These are phyloP conservation scores for Globisporangium spinosum DNA, from an alignment of 352 stramenopile species.

Conservation along the genomic window DNA sequence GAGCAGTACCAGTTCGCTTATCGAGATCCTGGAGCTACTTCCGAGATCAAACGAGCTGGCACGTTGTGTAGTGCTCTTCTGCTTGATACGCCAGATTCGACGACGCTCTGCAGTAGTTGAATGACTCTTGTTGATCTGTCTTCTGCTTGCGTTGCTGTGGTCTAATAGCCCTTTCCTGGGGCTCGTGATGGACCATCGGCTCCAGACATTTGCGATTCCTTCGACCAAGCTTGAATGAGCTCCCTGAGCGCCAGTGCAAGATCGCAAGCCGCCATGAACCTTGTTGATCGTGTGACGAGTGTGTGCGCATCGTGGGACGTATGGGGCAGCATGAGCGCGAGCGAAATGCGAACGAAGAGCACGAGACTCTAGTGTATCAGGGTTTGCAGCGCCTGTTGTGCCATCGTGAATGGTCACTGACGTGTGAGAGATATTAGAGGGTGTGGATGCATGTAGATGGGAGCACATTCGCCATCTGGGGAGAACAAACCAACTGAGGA, in stretches of 20 bases:
- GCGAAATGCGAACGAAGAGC: neutral
- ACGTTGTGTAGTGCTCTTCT: neutral
- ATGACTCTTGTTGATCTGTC: neutral
- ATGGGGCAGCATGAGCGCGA: neutral
- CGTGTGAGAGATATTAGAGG: neutral
- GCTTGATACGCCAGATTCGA: neutral
- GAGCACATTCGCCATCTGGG: neutral
- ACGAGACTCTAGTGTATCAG: neutral
- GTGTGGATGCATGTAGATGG: neutral
- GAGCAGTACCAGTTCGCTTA: neutral
- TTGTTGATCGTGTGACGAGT: neutral
- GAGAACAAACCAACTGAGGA: neutral
- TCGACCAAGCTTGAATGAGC: neutral
- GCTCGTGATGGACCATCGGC: no score
- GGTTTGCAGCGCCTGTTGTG: neutral
- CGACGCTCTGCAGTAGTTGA: neutral
- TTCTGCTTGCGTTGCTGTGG: neutral
- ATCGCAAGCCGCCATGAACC: neutral
- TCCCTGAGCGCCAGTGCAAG: neutral
- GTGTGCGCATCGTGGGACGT: neutral
- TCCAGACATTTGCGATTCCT: neutral
- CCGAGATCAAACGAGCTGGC: neutral
- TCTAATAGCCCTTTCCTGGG: neutral
- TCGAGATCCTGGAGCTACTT: neutral
- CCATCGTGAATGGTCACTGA: neutral